phyloP scores from a whole-genome alignment of 371 early-diverging fungal species.

The Apophysomyces trapeziformis region DNA sequence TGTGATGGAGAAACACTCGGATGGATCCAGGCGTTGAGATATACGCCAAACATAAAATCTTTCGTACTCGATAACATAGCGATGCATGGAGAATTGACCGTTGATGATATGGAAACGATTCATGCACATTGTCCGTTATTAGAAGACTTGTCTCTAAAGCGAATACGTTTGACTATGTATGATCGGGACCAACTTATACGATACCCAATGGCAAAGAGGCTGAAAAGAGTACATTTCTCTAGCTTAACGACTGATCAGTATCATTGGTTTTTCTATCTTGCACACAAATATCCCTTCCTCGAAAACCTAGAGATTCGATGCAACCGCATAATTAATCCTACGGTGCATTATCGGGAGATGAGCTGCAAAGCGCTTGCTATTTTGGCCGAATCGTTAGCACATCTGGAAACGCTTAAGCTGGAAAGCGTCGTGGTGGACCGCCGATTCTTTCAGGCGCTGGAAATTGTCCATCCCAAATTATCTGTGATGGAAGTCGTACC shows the following conservation, averaged over 20 bases:
- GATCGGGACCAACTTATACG: background rate
- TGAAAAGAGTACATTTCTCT: background rate
- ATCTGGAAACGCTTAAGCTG: background rate
- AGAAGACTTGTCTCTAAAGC: background rate
- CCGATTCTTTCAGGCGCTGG: background rate
- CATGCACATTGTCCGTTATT: background rate
- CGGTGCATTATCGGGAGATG: background rate
- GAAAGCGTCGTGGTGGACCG: background rate
- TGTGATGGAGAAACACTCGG: too few relatives aligned
- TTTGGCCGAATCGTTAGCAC: conserved; percentile 22
- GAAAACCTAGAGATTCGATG: background rate
- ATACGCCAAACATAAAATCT: background rate
- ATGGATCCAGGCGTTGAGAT: background rate
- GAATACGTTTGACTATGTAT: background rate
- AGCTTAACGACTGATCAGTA: background rate
- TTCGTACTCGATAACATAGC: background rate
- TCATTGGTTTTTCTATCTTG: background rate
- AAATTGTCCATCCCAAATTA: background rate
- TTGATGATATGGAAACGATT: background rate
- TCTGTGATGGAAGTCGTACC: background rate
- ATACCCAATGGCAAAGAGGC: background rate
- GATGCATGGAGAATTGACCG: background rate
- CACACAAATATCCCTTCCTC: conserved; percentile 2
- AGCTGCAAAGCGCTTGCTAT: conserved; percentile 9
- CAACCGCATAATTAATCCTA: background rate